Evolutionary conservation across 352 stramenopile species (phyloP), one percentile per base, ranked within the genome.

Genomic region (Phytophthora tentaculata): DNA sequence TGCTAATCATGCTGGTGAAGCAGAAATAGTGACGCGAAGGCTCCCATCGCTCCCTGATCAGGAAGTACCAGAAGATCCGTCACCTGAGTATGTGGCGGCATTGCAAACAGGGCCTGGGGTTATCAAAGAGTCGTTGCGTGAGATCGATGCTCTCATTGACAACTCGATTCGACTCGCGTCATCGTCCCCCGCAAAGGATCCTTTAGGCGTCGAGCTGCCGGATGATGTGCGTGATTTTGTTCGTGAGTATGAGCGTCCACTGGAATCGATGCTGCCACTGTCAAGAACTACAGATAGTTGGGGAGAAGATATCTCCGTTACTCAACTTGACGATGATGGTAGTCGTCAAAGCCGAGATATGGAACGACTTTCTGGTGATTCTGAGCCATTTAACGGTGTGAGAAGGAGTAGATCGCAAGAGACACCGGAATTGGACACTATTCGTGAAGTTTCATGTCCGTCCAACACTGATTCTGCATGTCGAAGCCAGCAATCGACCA

Each of bases 201-300:
- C 41, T 19, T 55, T 57, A 17, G 59, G 60, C 24, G 41, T 66
- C 14, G 62, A 79, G 26, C 44, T 74, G 2, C 58, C 71, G 2
- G 67, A 69, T 12, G 67, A 80, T 56, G 63, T 84, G 19, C 72
- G 78, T 37, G 76, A 83, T 7, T 68, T 87, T 53, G 73, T 86
- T 23, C 78, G 68, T 16, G 71, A 83, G 2, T 86, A 83, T 35
- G 80, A 87, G 26, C 52, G 74, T 32, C 71, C 79, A n/a, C 47
- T 83, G 58, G 78, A 89, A 65, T 83, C 71, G 1, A 80, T 83
- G 47, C 48, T 89, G 44, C 80, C 80, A 12, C 67, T 89, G 45
- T 89, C 80, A 24, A 64, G 80, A 54, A 89, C 80, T 16, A 89
- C 80, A 3, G 80, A 89, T 48, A 87, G 78, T 64, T 89, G 80